phyloP scores from a whole-genome alignment of 2,329 filamentous ascomycete species.

The Diaporthe longicolla region DNA sequence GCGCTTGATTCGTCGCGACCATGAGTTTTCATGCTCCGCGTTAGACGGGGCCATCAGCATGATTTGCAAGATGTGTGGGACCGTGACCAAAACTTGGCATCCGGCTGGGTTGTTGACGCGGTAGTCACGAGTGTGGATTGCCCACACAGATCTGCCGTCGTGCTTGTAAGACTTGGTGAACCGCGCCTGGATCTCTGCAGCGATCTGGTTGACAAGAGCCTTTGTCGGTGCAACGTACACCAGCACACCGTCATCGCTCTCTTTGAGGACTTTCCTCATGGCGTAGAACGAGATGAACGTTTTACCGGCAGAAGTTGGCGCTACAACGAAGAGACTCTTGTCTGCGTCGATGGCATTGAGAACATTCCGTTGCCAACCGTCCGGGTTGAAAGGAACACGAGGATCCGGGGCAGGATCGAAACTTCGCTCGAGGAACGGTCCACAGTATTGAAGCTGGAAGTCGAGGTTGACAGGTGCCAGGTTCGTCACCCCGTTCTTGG shows the following conservation, averaged over 20 bases:
- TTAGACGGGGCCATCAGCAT: constrained; percentile 79
- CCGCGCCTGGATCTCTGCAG: constrained; percentile 81
- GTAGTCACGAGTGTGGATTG: constrained; percentile 82
- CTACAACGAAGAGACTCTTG: constrained; percentile 80
- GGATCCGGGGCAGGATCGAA: constrained; percentile 77
- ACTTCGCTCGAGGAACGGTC: constrained; percentile 81
- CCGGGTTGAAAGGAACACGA: constrained; percentile 80
- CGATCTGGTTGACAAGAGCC: constrained; percentile 86
- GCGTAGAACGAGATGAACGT: constrained; percentile 90
- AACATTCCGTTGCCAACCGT: constrained; percentile 82
- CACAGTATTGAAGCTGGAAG: constrained; percentile 78
- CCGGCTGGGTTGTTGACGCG: constrained; percentile 79
- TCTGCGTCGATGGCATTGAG: constrained; percentile 80
- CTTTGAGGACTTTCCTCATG: constrained; percentile 81
- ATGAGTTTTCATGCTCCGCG: constrained; percentile 66
- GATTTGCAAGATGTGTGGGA: constrained; percentile 84
- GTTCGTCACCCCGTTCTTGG: constrained; percentile 12
- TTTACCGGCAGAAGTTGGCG: constrained; percentile 84
- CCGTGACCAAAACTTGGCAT: constrained; percentile 83
- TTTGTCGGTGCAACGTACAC: constrained; percentile 88
- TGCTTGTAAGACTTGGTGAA: constrained; percentile 77
- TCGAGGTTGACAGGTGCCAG: constrained; percentile 51
- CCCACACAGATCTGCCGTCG: constrained; percentile 79
- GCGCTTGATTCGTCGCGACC: constrained; percentile 77
- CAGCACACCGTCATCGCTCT: constrained; percentile 77